Base-by-base conservation (phyloP, 2,329 filamentous ascomycete genomes). In the Claviceps cyperi region DNA sequence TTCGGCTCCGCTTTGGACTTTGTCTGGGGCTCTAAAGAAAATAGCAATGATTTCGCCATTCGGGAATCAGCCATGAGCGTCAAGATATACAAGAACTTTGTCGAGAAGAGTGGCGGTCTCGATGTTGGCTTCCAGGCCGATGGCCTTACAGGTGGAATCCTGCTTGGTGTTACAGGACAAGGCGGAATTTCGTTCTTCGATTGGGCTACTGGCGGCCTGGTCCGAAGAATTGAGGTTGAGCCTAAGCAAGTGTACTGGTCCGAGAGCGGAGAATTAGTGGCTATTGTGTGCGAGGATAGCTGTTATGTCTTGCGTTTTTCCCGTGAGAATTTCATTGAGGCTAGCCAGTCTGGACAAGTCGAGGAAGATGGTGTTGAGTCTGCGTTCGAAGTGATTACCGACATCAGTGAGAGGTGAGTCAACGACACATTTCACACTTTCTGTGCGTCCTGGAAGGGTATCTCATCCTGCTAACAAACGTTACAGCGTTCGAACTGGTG, bases 21-120 rank as follows among this genome's bases (percentile, higher is more conserved):
- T 65, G 90, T 86, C 11, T 98, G 92, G 92, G 91, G 85, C 0
- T 87, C 86, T 43, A 96, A 95, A 69, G 91, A 96, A 52, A 95
- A 96, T 69, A 94, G 88, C 71, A 97, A 96, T 66, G 92, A 98
- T 66, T 97, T 94, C 63, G 92, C 92, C 39, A 97, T 98, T 59
- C 84, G 92, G 37, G 92, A 98, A 69, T 96, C 90, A 4, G 71
- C 85, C 28, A 95, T 91, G 46, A 94, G 86, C 60, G 89, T 98
- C 60, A 96, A 96, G 74, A 81, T 97, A 37, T 97, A 92, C 76
- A 91, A 92, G 69, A 97, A 97, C 69, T 97, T 98, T 71, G 84
- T 90, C 58, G 92, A 97, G 66, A 91, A 94, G 69, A 71, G 76
- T 28, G 87, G 86, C 51, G 88, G 89, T 9, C 74, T 98, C 35